These are phyloP conservation scores for Epicoccum nigrum DNA, from an alignment of 2,329 filamentous ascomycete species.

Conservation along the genomic window DNA sequence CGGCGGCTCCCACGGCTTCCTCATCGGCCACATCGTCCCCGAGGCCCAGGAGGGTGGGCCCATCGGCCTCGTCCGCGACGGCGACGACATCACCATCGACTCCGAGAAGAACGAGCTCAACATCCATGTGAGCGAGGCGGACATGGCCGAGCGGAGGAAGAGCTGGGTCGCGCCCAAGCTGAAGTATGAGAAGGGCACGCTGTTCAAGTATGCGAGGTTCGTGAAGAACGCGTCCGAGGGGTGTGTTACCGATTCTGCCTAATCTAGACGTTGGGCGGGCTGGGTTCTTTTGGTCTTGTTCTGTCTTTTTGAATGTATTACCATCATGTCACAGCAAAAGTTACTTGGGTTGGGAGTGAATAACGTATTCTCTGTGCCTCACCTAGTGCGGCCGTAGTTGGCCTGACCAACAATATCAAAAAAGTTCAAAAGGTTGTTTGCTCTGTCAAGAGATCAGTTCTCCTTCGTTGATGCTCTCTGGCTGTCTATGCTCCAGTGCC, in stretches of 20 bases:
- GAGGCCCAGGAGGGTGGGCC: constrained; percentile 86
- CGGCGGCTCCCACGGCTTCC: constrained; percentile 83
- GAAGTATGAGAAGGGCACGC: constrained; percentile 64
- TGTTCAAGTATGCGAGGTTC: constrained; percentile 64
- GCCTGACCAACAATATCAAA: background rate
- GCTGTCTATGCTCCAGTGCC: too few species aligned
- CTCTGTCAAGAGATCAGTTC: too few species aligned
- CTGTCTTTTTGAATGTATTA: constrained; percentile 1
- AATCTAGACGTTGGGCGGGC: background rate
- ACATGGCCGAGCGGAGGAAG: constrained; percentile 60
- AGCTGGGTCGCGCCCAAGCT: constrained; percentile 60
- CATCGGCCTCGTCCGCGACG: constrained; percentile 80
- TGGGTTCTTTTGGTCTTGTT: background rate
- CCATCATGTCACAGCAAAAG: constrained; percentile 1
- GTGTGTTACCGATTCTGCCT: constrained; percentile 61
- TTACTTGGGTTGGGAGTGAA: background rate
- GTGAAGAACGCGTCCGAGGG: constrained; percentile 65
- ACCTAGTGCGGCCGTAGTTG: background rate
- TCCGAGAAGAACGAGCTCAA: constrained; percentile 73
- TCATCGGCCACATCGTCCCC: constrained; percentile 86
- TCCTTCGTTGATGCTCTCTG: too few species aligned
- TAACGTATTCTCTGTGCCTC: background rate
- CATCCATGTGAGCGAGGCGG: constrained; percentile 69
- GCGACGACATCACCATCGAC: constrained; percentile 82
- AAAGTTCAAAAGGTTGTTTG: background rate